Evolutionary conservation across 345 rosid species (phyloP).

Genomic region (Xanthoceras sorbifolium): DNA sequence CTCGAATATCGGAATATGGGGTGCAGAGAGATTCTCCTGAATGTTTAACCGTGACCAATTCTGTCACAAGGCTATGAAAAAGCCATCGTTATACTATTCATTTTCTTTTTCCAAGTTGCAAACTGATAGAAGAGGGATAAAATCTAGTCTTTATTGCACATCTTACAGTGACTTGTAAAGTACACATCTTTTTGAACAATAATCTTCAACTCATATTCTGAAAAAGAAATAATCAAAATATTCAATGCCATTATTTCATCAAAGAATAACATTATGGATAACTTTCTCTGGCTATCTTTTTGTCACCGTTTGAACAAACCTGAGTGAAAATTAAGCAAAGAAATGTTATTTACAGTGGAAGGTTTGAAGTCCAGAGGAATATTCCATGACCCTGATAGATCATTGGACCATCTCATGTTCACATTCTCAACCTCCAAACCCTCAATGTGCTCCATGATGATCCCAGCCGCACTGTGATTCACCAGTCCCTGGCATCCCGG

Average conservation of each 20-base stretch:
- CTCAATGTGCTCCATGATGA: constrained; percentile 83
- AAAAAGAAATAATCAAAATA: not conserved
- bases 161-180: not conserved
- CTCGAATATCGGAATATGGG: too few species aligned
- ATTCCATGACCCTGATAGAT: constrained; percentile 48
- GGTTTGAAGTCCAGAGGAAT: constrained; percentile 85
- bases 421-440: constrained; percentile 79
- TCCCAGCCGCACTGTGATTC: constrained; percentile 70
- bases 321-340: constrained; percentile 67
- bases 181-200: not conserved
- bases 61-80: too few species aligned
- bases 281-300: not conserved
- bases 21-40: too few species aligned
- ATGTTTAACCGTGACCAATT: too few species aligned
- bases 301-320: constrained; percentile 35
- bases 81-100: too few species aligned
- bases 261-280: constrained; percentile 6
- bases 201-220: not conserved
- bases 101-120: too few species aligned
- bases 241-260: not conserved
- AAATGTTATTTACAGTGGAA: constrained; percentile 68
- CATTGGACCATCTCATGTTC: constrained; percentile 65
- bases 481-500: constrained; percentile 90
- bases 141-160: not conserved
- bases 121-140: too few species aligned